Percentiles rank a stretch among this genome's conserved stretches.
Conservation (phyloP, 2,329 filamentous ascomycete species). For the Purpureocillium lavendulum region DNA sequence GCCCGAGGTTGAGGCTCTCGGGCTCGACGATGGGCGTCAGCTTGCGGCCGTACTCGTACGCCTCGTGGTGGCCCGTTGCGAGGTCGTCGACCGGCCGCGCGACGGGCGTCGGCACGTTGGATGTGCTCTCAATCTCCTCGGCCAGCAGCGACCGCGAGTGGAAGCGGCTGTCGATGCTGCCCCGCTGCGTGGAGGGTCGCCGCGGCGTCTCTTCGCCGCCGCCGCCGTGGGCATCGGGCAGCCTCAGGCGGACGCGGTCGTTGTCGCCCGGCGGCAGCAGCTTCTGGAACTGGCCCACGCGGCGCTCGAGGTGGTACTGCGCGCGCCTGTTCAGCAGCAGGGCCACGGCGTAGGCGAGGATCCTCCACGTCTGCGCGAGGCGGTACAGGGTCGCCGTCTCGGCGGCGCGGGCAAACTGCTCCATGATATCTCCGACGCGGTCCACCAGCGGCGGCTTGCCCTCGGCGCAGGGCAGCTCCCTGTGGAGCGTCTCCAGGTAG, state of each 20-base stretch:
- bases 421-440: constrained; percentile 42
- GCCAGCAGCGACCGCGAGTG: constrained; percentile 37
- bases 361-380: constrained; percentile 56
- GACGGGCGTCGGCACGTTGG: constrained; percentile 52
- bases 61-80: constrained; percentile 17
- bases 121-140: constrained; percentile 53
- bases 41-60: constrained; percentile 24
- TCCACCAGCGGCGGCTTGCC: constrained; percentile 31
- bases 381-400: constrained; percentile 49
- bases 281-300: constrained; percentile 32
- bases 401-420: constrained; percentile 49
- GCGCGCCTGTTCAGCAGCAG: constrained; percentile 46
- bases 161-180: constrained; percentile 22
- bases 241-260: constrained; percentile 16
- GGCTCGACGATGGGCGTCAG: constrained; percentile 42
- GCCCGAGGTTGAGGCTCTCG: constrained; percentile 41
- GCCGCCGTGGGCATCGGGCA: constrained; percentile 16
- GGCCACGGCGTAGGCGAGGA: constrained; percentile 47
- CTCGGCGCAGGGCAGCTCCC: constrained; percentile 34
- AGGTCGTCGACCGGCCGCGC: constrained; percentile 39
- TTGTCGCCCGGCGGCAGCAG: constrained; percentile 20
- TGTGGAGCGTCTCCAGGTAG: constrained; percentile 47
- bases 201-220: constrained; percentile 30
- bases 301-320: constrained; percentile 46
- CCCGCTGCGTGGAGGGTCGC: constrained; percentile 17